Evolutionary conservation across 106 monocot species (phyloP), one percentile per base, ranked within the genome.

Genomic region (Phalaenopsis aphrodite): DNA sequence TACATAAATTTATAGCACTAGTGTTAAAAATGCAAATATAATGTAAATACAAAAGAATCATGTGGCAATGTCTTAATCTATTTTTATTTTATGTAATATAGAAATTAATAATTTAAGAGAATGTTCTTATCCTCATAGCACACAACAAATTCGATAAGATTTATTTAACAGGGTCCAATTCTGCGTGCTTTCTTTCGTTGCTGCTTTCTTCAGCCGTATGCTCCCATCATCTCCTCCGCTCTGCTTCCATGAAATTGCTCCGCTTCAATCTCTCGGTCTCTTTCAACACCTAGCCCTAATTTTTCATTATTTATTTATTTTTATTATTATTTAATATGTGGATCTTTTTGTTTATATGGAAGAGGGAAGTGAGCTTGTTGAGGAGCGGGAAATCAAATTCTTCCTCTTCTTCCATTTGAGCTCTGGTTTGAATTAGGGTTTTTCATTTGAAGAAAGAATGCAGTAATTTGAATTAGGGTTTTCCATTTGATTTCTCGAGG

Each of bases 181-280:
- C 38, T 39, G 37, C 38, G 10, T 11, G 30, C 61, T 69, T 69
- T 36, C 23, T 39, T 69, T 39, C 3, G 69, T 69, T 69, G n/a
- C 24, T 66, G 43, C 5, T 45, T 45, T 45, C 43, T 45, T 45
- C 6, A 45, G 43, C 43, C 6, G 43, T 45, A 45, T 45, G 6
- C 43, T 30, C 6, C 38, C 38, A 39, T 74, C 43, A 5, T 43
- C 23, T 76, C 46, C n/a, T 23, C 19, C 12, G 12, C 76, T 76
- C 76, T 49, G 76, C 7, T 76, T 76, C 76, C 76, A 76, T 76
- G 76, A 76, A 76, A 49, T 42, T 43, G 74, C 74, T 49, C 76
- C 24, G 47, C 41, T 76, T 30, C 24, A 2, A 47, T 17, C 49
- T 30, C 76, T 14, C 46, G 3, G 11, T 49, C 49, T 36, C 30